Evolutionary conservation across 768 basidiomycete genomes (phyloP).

Genomic region (Naganishia antarctica): DNA sequence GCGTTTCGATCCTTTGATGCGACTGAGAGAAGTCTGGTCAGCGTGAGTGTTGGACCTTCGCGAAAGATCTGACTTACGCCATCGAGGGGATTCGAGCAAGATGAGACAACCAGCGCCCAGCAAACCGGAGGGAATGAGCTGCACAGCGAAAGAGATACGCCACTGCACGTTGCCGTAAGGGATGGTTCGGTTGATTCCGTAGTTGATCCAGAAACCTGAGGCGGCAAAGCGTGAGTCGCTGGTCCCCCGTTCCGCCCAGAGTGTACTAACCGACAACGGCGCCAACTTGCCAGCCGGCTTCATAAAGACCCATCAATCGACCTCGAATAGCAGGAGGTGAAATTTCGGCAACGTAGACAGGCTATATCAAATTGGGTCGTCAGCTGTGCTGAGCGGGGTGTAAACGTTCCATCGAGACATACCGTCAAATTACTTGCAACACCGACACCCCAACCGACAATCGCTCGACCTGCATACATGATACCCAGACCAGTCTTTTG

Average conservation of each 20-base stretch:
- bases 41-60: background rate
- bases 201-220: conserved; percentile 31
- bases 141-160: conserved; percentile 48
- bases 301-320: conserved; percentile 55
- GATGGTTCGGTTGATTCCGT: conserved; percentile 31
- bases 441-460: conserved; percentile 53
- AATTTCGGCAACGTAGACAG: conserved; percentile 54
- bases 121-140: conserved; percentile 62
- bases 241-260: background rate
- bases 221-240: background rate
- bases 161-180: conserved; percentile 34
- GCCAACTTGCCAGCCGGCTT: conserved; percentile 56
- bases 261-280: conserved; percentile 51
- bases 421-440: conserved; percentile 31
- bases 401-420: background rate
- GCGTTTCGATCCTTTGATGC: conserved; percentile 36
- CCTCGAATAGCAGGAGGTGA: conserved; percentile 54
- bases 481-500: conserved; percentile 31
- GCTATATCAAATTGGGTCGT: conserved; percentile 24
- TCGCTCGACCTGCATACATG: conserved; percentile 53
- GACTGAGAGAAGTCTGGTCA: conserved; percentile 17
- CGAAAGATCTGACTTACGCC: conserved; percentile 25
- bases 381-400: background rate
- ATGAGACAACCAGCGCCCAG: conserved; percentile 51
- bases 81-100: conserved; percentile 48